Base-by-base conservation (phyloP, 2,329 filamentous ascomycete species). In the Amphichorda felina region DNA sequence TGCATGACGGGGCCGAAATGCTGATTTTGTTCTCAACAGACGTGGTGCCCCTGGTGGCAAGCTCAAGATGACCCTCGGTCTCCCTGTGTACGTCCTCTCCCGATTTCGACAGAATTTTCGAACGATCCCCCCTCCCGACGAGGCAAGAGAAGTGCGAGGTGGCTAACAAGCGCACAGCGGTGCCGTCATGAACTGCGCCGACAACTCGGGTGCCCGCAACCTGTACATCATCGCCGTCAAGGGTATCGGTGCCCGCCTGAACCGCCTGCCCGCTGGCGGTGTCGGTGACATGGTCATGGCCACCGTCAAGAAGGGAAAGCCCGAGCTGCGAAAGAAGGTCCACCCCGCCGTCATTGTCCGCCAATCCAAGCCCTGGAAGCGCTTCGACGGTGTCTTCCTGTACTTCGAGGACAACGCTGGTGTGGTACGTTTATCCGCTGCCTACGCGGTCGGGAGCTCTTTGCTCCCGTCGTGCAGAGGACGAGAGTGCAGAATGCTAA, bases 361-460 rank as follows among this genome's bases (percentile, higher is more conserved):
- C 66, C 91, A 96, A 75, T 84, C 82, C 74, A 98, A 98, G 82
- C 91, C 91, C 58, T 98, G 91, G 91, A 88, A 91, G 78, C 82
- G 91, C 66, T 83, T 84, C 54, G 91, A 98, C 66, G 93, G 91
- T 70, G 84, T 96, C 59, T 98, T 86, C 79, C 80, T 98, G 55
- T 98, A 98, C 79, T 98, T 98, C 61, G 91, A 98, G 85, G 93
- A 98, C 72, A 98, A 98, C 69, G 91, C 91, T 64, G 91, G 91
- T 80, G 91, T 98, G 59, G 84, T 89, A 71, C 66, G 83, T 87
- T 38, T 28, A 27, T 13, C n/a, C 21, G 10, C 6, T 6, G 21
- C 21, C 21, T 24, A n/a, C n/a, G n/a, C n/a, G n/a, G n/a, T n/a
- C n/a, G n/a, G n/a, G n/a, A n/a, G n/a, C n/a, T n/a, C n/a, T n/a